Percentiles rank a stretch among this genome's conserved stretches.
Evolutionary conservation across 2,329 filamentous ascomycete genomes (phyloP).

Genomic region (Coniochaeta sp.): DNA sequence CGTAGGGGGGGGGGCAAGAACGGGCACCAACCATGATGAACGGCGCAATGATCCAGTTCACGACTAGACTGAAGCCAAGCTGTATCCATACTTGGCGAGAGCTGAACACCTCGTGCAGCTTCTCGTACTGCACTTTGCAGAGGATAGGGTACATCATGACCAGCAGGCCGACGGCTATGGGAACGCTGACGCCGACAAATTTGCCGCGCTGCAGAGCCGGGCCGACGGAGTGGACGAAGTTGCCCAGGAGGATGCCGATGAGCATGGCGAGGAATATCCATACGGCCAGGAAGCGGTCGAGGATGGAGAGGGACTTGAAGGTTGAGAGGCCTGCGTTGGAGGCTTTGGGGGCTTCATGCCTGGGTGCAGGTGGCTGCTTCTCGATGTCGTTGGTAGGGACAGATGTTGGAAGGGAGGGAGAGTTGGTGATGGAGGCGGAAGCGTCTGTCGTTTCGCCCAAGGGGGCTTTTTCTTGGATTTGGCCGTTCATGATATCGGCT

Average conservation of each 20-base stretch:
- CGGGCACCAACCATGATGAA: slow-evolving; percentile 56
- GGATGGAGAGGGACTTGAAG: slow-evolving; percentile 46
- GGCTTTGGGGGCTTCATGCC: background rate
- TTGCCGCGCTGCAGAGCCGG: slow-evolving; percentile 58
- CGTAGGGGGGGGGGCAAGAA: slow-evolving; percentile 25
- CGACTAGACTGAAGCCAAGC: slow-evolving; percentile 61
- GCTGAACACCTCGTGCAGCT: slow-evolving; percentile 57
- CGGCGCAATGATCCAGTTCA: slow-evolving; percentile 78
- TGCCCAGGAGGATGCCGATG: slow-evolving; percentile 65
- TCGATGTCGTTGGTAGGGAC: background rate
- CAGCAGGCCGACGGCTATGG: slow-evolving; percentile 64
- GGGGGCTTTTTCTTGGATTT: background rate
- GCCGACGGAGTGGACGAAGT: slow-evolving; percentile 58
- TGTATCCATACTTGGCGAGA: slow-evolving; percentile 64
- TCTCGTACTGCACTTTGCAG: slow-evolving; percentile 75
- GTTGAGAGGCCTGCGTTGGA: slow-evolving; percentile 20
- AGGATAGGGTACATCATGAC: slow-evolving; percentile 92
- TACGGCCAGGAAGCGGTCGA: slow-evolving; percentile 56
- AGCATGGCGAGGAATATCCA: slow-evolving; percentile 76
- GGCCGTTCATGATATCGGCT: background rate
- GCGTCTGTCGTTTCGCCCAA: background rate
- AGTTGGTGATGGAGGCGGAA: background rate
- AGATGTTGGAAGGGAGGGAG: background rate
- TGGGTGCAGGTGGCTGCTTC: background rate
- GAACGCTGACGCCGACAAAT: slow-evolving; percentile 44